phyloP scores from a whole-genome alignment of 805 yeast genomes.

The Ogataea henricii region DNA sequence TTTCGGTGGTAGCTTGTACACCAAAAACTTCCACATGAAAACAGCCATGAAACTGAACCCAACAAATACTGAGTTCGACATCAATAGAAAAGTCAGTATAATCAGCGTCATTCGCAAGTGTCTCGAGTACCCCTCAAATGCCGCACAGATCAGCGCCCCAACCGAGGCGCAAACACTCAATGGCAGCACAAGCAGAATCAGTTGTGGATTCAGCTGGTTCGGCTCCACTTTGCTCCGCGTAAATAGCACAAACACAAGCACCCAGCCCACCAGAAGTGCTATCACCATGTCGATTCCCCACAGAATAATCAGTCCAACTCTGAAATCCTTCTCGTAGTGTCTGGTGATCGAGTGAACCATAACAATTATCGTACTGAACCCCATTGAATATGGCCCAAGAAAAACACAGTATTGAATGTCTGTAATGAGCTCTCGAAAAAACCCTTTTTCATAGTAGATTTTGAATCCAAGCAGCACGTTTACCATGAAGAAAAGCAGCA shows the following conservation, averaged over 20 bases:
- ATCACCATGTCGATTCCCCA: slow-evolving; percentile 70
- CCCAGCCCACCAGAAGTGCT: slow-evolving; percentile 60
- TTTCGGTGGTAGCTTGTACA: slow-evolving; percentile 59
- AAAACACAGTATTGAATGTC: slow-evolving; percentile 56
- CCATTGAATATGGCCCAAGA: slow-evolving; percentile 85
- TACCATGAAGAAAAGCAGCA: slow-evolving; percentile 46
- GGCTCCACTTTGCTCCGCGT: slow-evolving; percentile 38
- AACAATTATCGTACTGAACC: slow-evolving; percentile 63
- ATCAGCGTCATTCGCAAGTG: slow-evolving; percentile 53
- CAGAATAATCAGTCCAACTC: slow-evolving; percentile 46
- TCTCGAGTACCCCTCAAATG: slow-evolving; percentile 39
- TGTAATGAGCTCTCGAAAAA: slow-evolving; percentile 31
- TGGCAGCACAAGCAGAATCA: slow-evolving; percentile 76
- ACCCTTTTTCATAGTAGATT: slow-evolving; percentile 32
- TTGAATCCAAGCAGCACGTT: slow-evolving; percentile 40
- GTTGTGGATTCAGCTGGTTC: slow-evolving; percentile 50
- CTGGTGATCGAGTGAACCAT: slow-evolving; percentile 47
- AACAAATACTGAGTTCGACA: slow-evolving; percentile 69
- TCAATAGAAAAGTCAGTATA: slow-evolving; percentile 54
- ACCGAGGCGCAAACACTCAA: slow-evolving; percentile 70
- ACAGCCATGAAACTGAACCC: slow-evolving; percentile 59
- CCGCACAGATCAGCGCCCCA: slow-evolving; percentile 54
- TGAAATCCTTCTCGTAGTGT: slow-evolving; percentile 31
- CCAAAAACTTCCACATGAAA: slow-evolving; percentile 59
- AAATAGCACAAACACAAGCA: slow-evolving; percentile 51